Conservation (phyloP, 371 early-diverging fungal species). For the Chytridiales sp. region DNA sequence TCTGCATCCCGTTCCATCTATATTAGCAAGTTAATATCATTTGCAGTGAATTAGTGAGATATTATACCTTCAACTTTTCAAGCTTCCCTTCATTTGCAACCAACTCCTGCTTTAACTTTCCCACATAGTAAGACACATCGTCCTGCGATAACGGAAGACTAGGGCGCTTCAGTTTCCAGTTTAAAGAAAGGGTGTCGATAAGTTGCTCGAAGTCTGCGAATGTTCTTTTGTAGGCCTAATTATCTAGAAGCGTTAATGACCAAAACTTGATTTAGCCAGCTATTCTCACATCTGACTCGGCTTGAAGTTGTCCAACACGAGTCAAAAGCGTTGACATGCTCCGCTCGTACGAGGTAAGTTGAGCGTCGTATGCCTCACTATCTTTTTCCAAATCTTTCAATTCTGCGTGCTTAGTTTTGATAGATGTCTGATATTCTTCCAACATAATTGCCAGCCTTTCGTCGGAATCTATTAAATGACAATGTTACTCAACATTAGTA, state of each 20-base stretch:
- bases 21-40: background rate
- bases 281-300: conserved; percentile 27
- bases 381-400: conserved; percentile 27
- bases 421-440: conserved; percentile 33
- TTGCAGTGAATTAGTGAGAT: background rate
- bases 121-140: conserved; percentile 3
- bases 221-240: conserved; percentile 4
- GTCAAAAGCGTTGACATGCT: conserved; percentile 8
- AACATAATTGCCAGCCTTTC: conserved; percentile 55
- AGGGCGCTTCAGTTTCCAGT: conserved; percentile 8
- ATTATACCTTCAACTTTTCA: conserved; percentile 7
- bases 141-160: conserved; percentile 5
- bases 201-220: conserved; percentile 4
- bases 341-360: conserved; percentile 2
- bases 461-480: conserved; percentile 52
- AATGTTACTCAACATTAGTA: background rate
- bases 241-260: background rate
- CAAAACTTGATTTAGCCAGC: background rate
- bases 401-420: conserved; percentile 26
- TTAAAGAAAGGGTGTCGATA: background rate
- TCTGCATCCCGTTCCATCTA: conserved; percentile 13
- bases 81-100: background rate
- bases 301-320: conserved; percentile 32
- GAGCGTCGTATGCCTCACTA: background rate
- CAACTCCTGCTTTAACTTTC: conserved; percentile 7